These are phyloP conservation scores for Macrophomina pseudophaseolina DNA, from an alignment of 2,329 filamentous ascomycete genomes.

Conservation along the genomic window DNA sequence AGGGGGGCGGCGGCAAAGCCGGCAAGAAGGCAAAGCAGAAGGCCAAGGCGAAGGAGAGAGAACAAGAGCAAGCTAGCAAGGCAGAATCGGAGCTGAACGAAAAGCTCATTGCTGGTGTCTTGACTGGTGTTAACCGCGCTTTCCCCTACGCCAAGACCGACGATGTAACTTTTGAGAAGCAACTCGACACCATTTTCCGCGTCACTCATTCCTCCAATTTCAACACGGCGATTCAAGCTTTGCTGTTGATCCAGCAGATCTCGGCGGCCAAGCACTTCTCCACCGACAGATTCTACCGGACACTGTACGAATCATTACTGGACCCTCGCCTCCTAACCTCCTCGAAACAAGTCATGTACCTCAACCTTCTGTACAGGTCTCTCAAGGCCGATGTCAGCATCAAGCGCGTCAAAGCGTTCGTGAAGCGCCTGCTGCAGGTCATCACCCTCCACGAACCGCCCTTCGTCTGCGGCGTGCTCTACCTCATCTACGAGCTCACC, in stretches of 20 bases:
- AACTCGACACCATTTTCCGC: slow-evolving; percentile 91
- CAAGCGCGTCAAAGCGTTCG: slow-evolving; percentile 92
- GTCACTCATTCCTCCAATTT: slow-evolving; percentile 99
- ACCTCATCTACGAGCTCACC: slow-evolving; percentile 82
- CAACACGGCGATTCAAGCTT: slow-evolving; percentile 95
- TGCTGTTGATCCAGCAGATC: slow-evolving; percentile 93
- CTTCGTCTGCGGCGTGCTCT: slow-evolving; percentile 92
- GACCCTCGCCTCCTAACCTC: slow-evolving; percentile 87
- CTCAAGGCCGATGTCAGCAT: slow-evolving; percentile 89
- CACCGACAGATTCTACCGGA: slow-evolving; percentile 91
- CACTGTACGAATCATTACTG: slow-evolving; percentile 90
- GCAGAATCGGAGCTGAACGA: slow-evolving; percentile 74
- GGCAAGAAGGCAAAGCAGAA: slow-evolving; percentile 60
- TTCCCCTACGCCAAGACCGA: slow-evolving; percentile 90
- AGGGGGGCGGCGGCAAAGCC: slow-evolving; percentile 60
- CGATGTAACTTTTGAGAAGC: slow-evolving; percentile 77
- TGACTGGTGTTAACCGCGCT: slow-evolving; percentile 94
- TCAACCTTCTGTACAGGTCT: slow-evolving; percentile 88
- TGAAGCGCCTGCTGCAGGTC: slow-evolving; percentile 89
- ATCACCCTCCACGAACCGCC: slow-evolving; percentile 87
- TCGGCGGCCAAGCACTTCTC: slow-evolving; percentile 79
- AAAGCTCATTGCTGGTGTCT: slow-evolving; percentile 87
- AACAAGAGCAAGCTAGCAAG: slow-evolving; percentile 48
- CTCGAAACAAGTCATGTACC: slow-evolving; percentile 93
- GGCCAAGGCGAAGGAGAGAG: slow-evolving; percentile 48